A percentile compares a stretch with the other conserved stretches of the same genome.
Conservation (phyloP, 139 green algal genomes). For the Chlorella sp. region DNA sequence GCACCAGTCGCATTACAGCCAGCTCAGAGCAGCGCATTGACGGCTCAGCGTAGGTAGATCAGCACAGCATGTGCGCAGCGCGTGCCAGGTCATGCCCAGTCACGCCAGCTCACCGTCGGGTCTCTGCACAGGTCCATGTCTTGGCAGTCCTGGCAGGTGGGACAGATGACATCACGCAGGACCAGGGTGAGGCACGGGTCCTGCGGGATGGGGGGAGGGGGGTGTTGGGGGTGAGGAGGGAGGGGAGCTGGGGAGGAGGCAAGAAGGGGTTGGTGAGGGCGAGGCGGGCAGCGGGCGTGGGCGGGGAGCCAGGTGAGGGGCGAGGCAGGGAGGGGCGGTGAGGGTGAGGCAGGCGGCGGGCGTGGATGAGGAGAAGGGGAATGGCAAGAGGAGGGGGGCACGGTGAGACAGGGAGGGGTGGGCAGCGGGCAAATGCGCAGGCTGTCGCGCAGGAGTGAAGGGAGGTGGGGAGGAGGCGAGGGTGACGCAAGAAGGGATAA, state of each 20-base stretch:
- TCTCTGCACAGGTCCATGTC: conserved; percentile 95
- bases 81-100: background rate
- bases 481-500: no score
- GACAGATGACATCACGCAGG: conserved; percentile 90
- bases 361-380: background rate
- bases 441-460: no score
- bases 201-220: conserved; percentile 2
- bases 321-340: background rate
- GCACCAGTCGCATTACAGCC: no score
- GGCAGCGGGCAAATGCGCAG: background rate
- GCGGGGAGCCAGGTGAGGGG: background rate
- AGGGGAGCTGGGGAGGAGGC: background rate
- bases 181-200: conserved; percentile 88
- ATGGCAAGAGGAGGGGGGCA: no score
- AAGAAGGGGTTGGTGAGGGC: no score
- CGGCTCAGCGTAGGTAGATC: no score
- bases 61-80: background rate
- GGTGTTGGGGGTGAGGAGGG: background rate
- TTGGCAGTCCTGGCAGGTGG: conserved; percentile 87
- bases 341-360: background rate
- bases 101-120: conserved; percentile 33
- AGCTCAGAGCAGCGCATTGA: background rate
- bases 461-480: no score
- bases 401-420: background rate
- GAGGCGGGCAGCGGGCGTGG: background rate